Base-by-base conservation (phyloP, 257 asterid species). In the Nyctanthes arbortristis region DNA sequence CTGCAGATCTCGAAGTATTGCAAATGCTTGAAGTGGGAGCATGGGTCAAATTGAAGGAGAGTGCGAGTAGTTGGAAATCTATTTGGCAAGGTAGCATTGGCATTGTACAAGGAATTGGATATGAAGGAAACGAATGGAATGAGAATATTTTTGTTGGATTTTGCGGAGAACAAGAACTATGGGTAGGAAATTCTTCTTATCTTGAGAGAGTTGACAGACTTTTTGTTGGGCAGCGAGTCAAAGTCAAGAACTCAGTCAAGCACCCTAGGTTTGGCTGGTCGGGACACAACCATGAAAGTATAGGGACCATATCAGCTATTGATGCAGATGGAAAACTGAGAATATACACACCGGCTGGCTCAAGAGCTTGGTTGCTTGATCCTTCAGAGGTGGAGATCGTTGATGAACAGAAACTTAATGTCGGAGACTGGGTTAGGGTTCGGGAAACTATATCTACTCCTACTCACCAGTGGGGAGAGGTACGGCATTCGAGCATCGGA, bases 221-320 rank as follows among this genome's bases (percentile, higher is more conserved):
- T 58, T 47, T 59, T 5, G 87, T 87, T 9, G 97, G 99, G 67
- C 95, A 86, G 80, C 80, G 84, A 33, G 85, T 91, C 43, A 88
- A 77, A 78, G 96, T 94, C 3, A 85, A 77, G 63, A 63, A 58
- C 70, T 75, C 82, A 1, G 82, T 94, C 56, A 86, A 86, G 87
- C 96, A 82, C 69, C 99, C 99, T 0, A 87, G 97, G 77, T 94
- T 94, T 69, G 91, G 95, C 62, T 94, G 99, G 99, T 87, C 97
- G 4, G 97, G 97, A 30, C 97, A 94, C 78, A 89, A 73, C 74
- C 93, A 94, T 71, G 72, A 80, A 14, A 87, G 85, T 63, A 69
- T 94, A 47, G 97, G 97, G 72, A 85, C 87, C 37, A 84, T 94
- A 72, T 82, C 99, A 10, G 88, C 96, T 2, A 81, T 94, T 31